Evolutionary conservation across 805 yeast genomes (phyloP), one percentile per base, ranked within the genome.

Genomic region (Komagataella pastoris): DNA sequence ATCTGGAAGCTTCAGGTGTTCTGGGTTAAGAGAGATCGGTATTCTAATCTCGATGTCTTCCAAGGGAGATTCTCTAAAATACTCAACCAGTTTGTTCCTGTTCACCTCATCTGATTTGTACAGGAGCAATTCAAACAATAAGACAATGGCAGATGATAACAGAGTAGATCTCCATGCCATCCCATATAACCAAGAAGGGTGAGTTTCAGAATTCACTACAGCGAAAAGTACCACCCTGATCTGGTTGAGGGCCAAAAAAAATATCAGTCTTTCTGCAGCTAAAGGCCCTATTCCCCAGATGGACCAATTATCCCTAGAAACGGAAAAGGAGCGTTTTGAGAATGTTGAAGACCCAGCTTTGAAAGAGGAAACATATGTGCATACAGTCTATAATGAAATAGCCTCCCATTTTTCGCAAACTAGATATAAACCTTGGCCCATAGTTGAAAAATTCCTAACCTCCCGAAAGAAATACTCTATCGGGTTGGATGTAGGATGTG

Each of bases 381-480:
- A 93, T 65, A 77, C 78, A n/a, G 96, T 93, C 8, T 93, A 93
- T 69, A 87, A 93, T 61, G 86, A 85, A 54, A 93, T 93, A 24
- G 98, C 99, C 0, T 58, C 82, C 7, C 99, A 93, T 64, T 93
- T 93, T 65, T 90, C 98, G 2, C 84, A 84, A 58, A 93, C 99
- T 0, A 67, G 99, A 49, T 93, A 90, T 68, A 91, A 86, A 70
- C 97, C 98, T 24, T 93, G 99, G 99, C 98, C 98, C 6, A 81
- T 89, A 18, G 99, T 93, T 23, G 87, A 86, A 50, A 65, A 73
- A 54, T 93, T 85, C 61, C 66, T 93, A 47, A 61, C 58, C 8
- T 57, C 65, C 1, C 76, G 78, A 58, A 54, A 62, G 0, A 67
- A 68, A 5, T 84, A 88, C 47, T 68, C 83, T 1, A 55, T 91